Conservation (phyloP, 129 eudicot genomes). For the Flaveria brownii region DNA sequence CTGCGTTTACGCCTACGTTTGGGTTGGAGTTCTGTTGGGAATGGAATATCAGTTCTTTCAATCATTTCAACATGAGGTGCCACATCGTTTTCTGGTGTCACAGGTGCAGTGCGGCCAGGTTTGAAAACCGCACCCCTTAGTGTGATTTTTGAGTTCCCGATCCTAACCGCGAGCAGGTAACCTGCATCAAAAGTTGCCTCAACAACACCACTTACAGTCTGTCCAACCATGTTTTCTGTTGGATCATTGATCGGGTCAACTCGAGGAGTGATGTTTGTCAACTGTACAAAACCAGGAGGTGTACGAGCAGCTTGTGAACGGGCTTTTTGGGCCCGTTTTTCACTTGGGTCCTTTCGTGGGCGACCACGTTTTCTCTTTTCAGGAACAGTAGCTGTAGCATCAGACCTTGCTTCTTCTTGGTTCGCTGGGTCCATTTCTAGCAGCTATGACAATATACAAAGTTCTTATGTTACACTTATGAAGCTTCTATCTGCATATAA, state of each 20-base stretch:
- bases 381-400: slow-evolving; percentile 37
- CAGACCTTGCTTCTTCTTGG: slow-evolving; percentile 46
- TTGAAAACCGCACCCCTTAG: slow-evolving; percentile 90
- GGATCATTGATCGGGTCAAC: slow-evolving; percentile 38
- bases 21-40: slow-evolving; percentile 41
- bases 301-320: slow-evolving; percentile 40
- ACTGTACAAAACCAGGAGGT: slow-evolving; percentile 50
- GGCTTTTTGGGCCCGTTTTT: slow-evolving; percentile 37
- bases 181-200: slow-evolving; percentile 92
- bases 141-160: slow-evolving; percentile 69
- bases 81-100: slow-evolving; percentile 79
- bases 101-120: slow-evolving; percentile 83
- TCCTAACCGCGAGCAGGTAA: slow-evolving; percentile 70
- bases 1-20: slow-evolving; percentile 39
- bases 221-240: slow-evolving; percentile 62
- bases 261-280: slow-evolving; percentile 27
- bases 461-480: slow-evolving; percentile 37
- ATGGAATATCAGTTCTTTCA: slow-evolving; percentile 50
- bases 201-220: slow-evolving; percentile 69
- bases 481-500: slow-evolving; percentile 28
- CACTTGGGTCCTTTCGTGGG: slow-evolving; percentile 73
- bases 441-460: slow-evolving; percentile 26
- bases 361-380: slow-evolving; percentile 83
- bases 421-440: slow-evolving; percentile 52
- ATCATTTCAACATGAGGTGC: slow-evolving; percentile 84